A percentile compares a stretch with the other conserved stretches of the same genome.
phyloP scores from a whole-genome alignment of 2,329 filamentous ascomycete genomes.

The Fusarium subglutinans region DNA sequence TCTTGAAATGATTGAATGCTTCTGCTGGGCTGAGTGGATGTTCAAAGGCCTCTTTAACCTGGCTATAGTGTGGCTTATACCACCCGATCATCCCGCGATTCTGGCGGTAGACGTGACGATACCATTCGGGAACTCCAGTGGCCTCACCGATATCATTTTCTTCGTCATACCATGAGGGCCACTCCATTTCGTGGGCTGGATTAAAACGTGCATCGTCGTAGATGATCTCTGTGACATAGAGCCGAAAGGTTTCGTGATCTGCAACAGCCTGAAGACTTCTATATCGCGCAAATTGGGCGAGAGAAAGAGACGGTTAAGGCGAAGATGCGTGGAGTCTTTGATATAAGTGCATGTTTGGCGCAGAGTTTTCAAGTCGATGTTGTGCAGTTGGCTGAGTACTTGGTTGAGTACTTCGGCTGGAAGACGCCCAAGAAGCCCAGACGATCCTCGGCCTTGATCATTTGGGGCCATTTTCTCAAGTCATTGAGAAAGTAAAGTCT shows the following conservation, averaged over 20 bases:
- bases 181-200: neutral
- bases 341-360: neutral
- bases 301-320: neutral
- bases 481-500: too few relatives aligned
- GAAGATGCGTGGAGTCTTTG: neutral
- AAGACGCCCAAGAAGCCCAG: too few relatives aligned
- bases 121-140: neutral
- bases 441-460: too few relatives aligned
- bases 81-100: rapidly evolving
- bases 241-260: neutral
- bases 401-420: too few relatives aligned
- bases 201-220: constrained; percentile 27
- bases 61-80: neutral
- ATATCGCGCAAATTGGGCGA: neutral
- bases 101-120: neutral
- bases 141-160: neutral
- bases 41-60: neutral
- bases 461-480: too few relatives aligned
- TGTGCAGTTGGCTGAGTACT: too few relatives aligned
- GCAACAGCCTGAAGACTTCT: neutral
- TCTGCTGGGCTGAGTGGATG: neutral
- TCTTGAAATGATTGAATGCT: constrained; percentile 45
- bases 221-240: constrained; percentile 22
- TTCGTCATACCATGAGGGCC: neutral
- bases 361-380: neutral